Conservation (phyloP, 176 grass and related monocot species). For the Carex scoparia region DNA sequence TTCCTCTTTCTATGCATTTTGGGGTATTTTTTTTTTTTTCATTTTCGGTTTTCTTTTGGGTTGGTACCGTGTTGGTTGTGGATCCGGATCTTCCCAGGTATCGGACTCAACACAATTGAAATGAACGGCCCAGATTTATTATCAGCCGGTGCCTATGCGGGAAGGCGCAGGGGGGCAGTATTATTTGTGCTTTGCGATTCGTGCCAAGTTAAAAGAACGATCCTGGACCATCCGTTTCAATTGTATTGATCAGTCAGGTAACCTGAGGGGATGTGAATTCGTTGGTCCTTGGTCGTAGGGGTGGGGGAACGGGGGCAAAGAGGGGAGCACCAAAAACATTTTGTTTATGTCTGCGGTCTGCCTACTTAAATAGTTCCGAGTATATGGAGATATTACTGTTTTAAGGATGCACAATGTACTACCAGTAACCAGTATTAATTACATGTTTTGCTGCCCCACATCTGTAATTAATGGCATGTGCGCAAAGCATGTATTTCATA, state of each 20-base stretch:
- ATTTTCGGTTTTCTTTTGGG: not conserved
- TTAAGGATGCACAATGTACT: not conserved
- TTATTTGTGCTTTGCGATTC: too few species aligned
- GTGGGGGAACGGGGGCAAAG: not conserved
- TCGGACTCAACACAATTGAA: too few species aligned
- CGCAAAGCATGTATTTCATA: not conserved
- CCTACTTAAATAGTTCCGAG: not conserved
- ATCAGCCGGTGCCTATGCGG: too few species aligned
- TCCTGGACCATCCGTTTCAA: too few species aligned
- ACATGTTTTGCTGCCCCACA: conserved; percentile 17
- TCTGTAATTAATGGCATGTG: conserved; percentile 11
- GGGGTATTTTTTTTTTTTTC: not conserved
- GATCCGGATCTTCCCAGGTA: too few species aligned
- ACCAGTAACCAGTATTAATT: conserved; percentile 5
- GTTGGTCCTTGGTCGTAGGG: not conserved
- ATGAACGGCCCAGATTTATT: too few species aligned
- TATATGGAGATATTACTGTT: not conserved
- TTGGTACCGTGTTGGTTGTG: not conserved
- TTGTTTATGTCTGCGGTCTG: not conserved
- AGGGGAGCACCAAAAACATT: not conserved
- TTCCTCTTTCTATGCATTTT: not conserved
- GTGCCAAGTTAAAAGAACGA: too few species aligned
- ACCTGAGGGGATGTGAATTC: too few species aligned
- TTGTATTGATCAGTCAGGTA: too few species aligned
- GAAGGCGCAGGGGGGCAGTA: too few species aligned